These are phyloP conservation scores for Populus hybrid DNA, from an alignment of 441 rosid genomes.

Conservation along the genomic window DNA sequence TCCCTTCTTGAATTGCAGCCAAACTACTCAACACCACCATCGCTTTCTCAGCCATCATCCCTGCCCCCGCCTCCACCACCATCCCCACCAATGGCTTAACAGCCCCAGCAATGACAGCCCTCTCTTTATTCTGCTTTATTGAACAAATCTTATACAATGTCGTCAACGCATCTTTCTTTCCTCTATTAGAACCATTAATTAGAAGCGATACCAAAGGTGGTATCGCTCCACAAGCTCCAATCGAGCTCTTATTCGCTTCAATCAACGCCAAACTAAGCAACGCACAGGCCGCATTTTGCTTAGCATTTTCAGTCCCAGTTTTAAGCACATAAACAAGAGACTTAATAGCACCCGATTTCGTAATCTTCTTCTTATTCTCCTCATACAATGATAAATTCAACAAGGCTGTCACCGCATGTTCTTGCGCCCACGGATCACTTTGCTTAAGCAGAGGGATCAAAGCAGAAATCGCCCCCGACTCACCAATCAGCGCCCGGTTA, in stretches of 20 bases:
- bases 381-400: conserved; percentile 79
- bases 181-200: conserved; percentile 65
- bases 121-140: conserved; percentile 69
- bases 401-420: conserved; percentile 84
- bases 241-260: conserved; percentile 76
- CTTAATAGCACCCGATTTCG: conserved; percentile 71
- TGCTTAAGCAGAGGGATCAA: conserved; percentile 70
- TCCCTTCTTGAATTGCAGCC: conserved; percentile 65
- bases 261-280: conserved; percentile 68
- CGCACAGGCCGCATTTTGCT: conserved; percentile 92
- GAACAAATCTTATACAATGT: conserved; percentile 87
- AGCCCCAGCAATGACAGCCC: conserved; percentile 76
- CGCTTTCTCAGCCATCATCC: conserved; percentile 86
- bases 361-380: conserved; percentile 54
- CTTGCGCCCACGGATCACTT: conserved; percentile 88
- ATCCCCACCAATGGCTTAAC: conserved; percentile 76
- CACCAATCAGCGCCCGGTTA: conserved; percentile 73
- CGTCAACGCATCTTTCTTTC: conserved; percentile 83
- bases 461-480: conserved; percentile 85
- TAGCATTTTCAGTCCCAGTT: conserved; percentile 80
- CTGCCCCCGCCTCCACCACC: conserved; percentile 66
- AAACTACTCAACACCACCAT: conserved; percentile 83
- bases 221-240: conserved; percentile 80
- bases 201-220: conserved; percentile 78
- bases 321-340: conserved; percentile 77